Evolutionary conservation across 805 yeast species (phyloP).

Genomic region (Wickerhamomyces rabaulensis): DNA sequence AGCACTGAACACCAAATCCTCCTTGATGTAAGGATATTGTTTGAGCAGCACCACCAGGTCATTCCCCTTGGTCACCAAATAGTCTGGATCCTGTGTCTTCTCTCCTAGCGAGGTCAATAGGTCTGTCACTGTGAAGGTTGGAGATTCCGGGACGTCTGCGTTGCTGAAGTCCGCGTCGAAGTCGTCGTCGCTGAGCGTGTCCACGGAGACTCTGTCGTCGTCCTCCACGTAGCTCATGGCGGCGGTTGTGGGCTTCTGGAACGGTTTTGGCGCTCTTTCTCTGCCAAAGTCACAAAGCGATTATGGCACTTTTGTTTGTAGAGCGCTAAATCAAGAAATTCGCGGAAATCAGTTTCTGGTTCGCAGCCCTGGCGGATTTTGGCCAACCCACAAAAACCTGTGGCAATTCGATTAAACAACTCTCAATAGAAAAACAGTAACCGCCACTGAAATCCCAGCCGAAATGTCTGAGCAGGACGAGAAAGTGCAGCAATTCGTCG

Average conservation of each 20-base stretch:
- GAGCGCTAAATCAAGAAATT: neutral
- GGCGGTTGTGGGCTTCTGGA: neutral
- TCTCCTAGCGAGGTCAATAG: constrained; percentile 52
- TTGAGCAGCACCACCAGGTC: constrained; percentile 53
- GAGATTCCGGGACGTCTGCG: constrained; percentile 11
- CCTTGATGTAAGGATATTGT: constrained; percentile 52
- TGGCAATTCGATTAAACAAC: neutral
- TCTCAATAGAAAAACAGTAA: neutral
- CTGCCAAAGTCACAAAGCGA: too few relatives aligned
- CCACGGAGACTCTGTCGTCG: neutral
- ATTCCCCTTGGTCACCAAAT: constrained; percentile 56
- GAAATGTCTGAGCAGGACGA: constrained; percentile 6
- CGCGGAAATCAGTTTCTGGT: neutral
- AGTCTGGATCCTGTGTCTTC: constrained; percentile 43
- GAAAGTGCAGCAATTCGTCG: constrained; percentile 11
- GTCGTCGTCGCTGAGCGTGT: neutral
- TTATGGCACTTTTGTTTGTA: neutral
- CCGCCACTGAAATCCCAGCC: neutral
- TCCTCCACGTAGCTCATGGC: neutral
- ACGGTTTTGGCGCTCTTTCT: neutral
- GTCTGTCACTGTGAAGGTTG: constrained; percentile 63
- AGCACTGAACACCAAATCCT: constrained; percentile 57
- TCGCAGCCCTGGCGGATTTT: neutral
- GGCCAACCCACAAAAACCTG: neutral
- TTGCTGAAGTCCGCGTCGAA: neutral